Base-by-base conservation (phyloP, 108 stramenopile species). In the Aureococcus anophagefferens region DNA sequence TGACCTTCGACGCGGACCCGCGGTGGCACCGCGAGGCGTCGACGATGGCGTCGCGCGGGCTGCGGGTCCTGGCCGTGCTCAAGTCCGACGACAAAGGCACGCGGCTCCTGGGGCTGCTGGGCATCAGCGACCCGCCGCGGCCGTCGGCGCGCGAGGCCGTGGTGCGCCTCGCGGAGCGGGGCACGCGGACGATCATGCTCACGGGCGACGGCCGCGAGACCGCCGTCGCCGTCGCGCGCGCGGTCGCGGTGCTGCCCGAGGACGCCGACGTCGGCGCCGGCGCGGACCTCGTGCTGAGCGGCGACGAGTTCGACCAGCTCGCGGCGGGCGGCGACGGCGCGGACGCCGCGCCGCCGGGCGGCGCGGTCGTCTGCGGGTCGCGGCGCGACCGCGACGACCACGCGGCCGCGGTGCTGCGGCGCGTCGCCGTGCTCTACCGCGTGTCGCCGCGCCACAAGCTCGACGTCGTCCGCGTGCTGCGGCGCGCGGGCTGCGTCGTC, bases 141-240 rank as follows among this genome's bases (percentile, higher is more conserved):
- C 83, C 84, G 5, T 93, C 91, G 30, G 96, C 92, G 0, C 68
- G 76, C 15, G 85, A 88, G 46, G 86, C 90, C 59, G 91, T 96
- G 40, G 64, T 80, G 31, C 79, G 83, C 32, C 78, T 96, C 59
- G 88, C 91, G 64, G 82, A 76, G 59, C 79, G 90, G 67, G 93
- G 94, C 25, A 91, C 94, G 0, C 85, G 90, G 46, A 90, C 94
- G 29, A 82, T 93, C 69, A 98, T 98, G 96, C 90, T 98, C 35
- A 98, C 98, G 0, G 98, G 98, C 28, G 98, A 98, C 79, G 82
- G 89, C 21, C 87, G 94, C 65, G 93, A 91, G 68, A 98, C 97
- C 21, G 97, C 96, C 1, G 65, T 95, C 32, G 93, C 95, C 0
- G 93, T 98, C 68, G 96, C 93, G 0, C 71, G 80, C 33, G 74